Conservation (phyloP, 1,284 basidiomycete genomes). For the Puccinia brachypodii region DNA sequence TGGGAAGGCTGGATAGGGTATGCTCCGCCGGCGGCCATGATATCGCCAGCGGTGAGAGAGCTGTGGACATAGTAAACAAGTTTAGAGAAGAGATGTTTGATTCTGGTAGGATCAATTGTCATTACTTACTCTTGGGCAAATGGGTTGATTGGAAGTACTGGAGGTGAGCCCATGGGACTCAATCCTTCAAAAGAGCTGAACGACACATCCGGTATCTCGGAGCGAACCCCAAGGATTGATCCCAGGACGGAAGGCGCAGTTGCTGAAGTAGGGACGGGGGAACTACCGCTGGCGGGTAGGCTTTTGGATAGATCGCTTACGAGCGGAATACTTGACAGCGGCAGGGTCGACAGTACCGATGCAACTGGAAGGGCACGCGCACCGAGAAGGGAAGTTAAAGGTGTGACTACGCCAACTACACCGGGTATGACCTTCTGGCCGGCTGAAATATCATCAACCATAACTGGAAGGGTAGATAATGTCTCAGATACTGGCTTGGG, state of each 20-base stretch:
- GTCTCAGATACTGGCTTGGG: background rate
- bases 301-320: background rate
- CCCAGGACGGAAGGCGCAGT: background rate
- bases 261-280: too few species aligned
- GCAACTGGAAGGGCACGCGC: background rate
- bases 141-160: background rate
- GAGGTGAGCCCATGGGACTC: background rate
- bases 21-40: slow-evolving; percentile 37
- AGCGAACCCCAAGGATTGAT: background rate
- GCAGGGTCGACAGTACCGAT: background rate
- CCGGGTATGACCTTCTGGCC: background rate
- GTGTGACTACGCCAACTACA: background rate
- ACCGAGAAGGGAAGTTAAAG: background rate
- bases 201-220: background rate
- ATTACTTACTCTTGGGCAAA: background rate
- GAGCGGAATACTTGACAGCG: background rate
- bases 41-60: slow-evolving; percentile 3
- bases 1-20: slow-evolving; percentile 44
- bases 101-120: too few species aligned
- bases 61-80: too few species aligned
- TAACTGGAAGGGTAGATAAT: background rate
- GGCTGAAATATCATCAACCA: background rate
- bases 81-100: background rate
- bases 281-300: background rate
- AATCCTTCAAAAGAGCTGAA: background rate